Conservation (phyloP, 2,329 filamentous ascomycete genomes). For the Magnaporthiopsis incrustans region DNA sequence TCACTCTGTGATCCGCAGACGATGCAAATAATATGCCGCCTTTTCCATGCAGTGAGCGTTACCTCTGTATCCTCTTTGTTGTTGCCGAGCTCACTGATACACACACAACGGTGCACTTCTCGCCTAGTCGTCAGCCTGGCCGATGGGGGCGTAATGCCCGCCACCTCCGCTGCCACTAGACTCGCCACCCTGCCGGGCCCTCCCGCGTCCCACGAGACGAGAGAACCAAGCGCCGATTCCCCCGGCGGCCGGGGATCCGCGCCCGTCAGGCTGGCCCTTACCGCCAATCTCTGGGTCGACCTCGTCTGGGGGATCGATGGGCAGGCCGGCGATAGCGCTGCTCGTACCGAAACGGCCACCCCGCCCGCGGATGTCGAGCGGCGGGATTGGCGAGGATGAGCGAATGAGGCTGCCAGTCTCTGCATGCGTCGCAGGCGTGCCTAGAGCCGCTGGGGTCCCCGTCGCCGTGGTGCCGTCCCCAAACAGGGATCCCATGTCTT, state of each 20-base stretch:
- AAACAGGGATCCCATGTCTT: constrained; percentile 94
- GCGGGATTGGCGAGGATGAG: constrained; percentile 69
- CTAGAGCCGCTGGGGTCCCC: constrained; percentile 64
- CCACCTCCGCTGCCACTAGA: constrained; percentile 16
- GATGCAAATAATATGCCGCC: background rate
- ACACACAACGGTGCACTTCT: background rate
- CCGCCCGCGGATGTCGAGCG: constrained; percentile 59
- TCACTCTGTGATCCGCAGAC: background rate
- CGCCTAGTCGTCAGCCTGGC: constrained; percentile 29
- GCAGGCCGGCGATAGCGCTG: constrained; percentile 68
- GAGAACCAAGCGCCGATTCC: constrained; percentile 43
- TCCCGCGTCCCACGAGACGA: constrained; percentile 26
- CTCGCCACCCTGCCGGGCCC: constrained; percentile 21
- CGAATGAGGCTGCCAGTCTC: constrained; percentile 80
- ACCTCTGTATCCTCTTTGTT: background rate
- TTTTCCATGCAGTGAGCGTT: background rate
- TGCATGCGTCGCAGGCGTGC: constrained; percentile 64
- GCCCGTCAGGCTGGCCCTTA: constrained; percentile 17
- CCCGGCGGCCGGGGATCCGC: constrained; percentile 25
- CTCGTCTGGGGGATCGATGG: constrained; percentile 70
- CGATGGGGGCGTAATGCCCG: constrained; percentile 31
- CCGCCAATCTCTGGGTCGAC: constrained; percentile 28
- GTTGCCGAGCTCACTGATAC: background rate
- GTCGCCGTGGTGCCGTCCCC: constrained; percentile 83
- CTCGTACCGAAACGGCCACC: constrained; percentile 44